phyloP scores from a whole-genome alignment of 2,329 filamentous ascomycete species.

The Domatiomyces globalis region DNA sequence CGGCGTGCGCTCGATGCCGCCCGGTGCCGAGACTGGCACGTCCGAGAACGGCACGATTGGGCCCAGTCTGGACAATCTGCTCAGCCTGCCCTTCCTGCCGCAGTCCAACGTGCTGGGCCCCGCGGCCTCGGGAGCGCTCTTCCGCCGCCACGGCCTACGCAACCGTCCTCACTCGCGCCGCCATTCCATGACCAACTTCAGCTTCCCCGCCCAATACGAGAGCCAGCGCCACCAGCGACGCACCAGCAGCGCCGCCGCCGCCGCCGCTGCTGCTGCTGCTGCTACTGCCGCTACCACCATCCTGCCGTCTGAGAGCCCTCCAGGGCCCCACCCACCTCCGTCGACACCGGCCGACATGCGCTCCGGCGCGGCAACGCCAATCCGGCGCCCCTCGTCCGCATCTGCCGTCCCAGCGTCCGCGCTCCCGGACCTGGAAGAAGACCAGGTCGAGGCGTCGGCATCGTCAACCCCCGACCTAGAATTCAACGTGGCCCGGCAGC shows the following conservation, averaged over 20 bases:
- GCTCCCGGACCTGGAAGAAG: conserved; percentile 28
- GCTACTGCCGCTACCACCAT: conserved; percentile 4
- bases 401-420: conserved; percentile 28
- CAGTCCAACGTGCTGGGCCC: conserved; percentile 27
- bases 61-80: conserved; percentile 31
- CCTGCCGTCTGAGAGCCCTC: conserved; percentile 40
- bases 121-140: conserved; percentile 35
- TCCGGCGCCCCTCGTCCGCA: conserved; percentile 33
- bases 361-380: conserved; percentile 38
- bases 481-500: conserved; percentile 35
- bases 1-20: conserved; percentile 51
- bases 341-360: conserved; percentile 49
- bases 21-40: conserved; percentile 34
- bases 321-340: conserved; percentile 47
- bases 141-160: conserved; percentile 34
- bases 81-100: conserved; percentile 31
- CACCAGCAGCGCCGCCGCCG: conserved; percentile 15
- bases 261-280: too few relatives aligned
- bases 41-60: conserved; percentile 20
- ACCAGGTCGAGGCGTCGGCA: conserved; percentile 21
- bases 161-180: conserved; percentile 41
- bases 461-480: conserved; percentile 25
- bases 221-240: conserved; percentile 37
- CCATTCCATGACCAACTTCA: conserved; percentile 40
- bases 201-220: conserved; percentile 37